Percentiles rank a stretch among this genome's conserved stretches.
Conservation (phyloP, 1,284 basidiomycete genomes). For the Wolfiporia cocos region DNA sequence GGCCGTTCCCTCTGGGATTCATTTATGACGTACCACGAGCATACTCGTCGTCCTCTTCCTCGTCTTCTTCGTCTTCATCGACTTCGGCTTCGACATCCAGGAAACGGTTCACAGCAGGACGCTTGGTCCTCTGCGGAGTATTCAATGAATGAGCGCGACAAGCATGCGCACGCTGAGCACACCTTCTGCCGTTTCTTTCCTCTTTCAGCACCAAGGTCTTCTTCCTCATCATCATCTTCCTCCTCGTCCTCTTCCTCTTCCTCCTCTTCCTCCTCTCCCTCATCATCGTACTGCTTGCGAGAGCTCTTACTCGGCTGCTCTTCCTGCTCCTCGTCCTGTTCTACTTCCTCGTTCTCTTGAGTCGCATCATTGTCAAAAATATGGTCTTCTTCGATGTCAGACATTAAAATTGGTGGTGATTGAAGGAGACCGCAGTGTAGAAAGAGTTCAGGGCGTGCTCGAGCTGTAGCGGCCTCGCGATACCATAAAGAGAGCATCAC, state of each 20-base stretch:
- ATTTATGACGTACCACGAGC: constrained; percentile 62
- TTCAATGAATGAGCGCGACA: constrained; percentile 20
- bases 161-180: constrained; percentile 10
- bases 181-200: constrained; percentile 57
- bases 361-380: constrained; percentile 9
- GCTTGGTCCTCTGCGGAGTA: constrained; percentile 51
- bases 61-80: constrained; percentile 92
- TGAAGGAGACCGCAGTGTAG: too few species aligned
- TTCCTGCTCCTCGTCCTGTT: constrained; percentile 23
- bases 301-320: constrained; percentile 23
- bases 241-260: constrained; percentile 48
- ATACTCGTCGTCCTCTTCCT: constrained; percentile 87
- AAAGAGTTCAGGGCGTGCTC: too few species aligned
- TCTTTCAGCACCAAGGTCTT: constrained; percentile 32
- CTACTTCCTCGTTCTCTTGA: constrained; percentile 33
- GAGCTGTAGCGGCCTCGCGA: too few species aligned
- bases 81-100: constrained; percentile 95
- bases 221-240: constrained; percentile 34
- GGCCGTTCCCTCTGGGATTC: too few species aligned
- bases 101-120: constrained; percentile 71
- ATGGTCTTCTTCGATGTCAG: constrained; percentile 44
- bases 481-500: too few species aligned
- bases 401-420: too few species aligned
- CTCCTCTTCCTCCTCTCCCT: constrained; percentile 43
- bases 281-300: constrained; percentile 41